phyloP scores from a whole-genome alignment of 1,284 basidiomycete genomes.

The Sanghuangporus sanghuang region DNA sequence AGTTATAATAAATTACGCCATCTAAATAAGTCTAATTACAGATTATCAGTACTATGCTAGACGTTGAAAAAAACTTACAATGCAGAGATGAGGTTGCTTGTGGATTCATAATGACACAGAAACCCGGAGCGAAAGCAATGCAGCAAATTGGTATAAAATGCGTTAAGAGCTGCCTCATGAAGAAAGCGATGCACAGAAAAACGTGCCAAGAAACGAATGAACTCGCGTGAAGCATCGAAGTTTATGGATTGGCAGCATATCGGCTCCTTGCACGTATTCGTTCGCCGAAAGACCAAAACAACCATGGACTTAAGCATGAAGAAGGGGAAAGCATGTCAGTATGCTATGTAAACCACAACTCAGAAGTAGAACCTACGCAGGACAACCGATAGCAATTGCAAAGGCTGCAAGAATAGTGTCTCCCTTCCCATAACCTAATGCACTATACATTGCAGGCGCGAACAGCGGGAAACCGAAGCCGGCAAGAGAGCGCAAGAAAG shows the following conservation, averaged over 20 bases:
- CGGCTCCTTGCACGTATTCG: constrained; percentile 35
- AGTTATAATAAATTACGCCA: too few species aligned
- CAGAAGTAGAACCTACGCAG: constrained; percentile 42
- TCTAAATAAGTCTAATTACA: too few species aligned
- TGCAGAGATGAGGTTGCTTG: too few species aligned
- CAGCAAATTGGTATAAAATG: too few species aligned
- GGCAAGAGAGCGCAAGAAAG: constrained; percentile 51
- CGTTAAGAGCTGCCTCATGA: too few species aligned
- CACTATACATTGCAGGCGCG: constrained; percentile 57
- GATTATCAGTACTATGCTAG: too few species aligned
- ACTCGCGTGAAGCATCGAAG: not conserved
- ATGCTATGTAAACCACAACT: not conserved
- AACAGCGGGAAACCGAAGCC: constrained; percentile 69
- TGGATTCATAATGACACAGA: too few species aligned
- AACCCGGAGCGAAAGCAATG: too few species aligned
- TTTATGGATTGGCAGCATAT: constrained; percentile 20
- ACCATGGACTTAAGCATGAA: constrained; percentile 34
- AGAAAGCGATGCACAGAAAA: too few species aligned
- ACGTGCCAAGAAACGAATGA: too few species aligned
- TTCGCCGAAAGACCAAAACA: constrained; percentile 52
- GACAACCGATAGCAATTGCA: constrained; percentile 56
- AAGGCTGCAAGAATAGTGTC: constrained; percentile 53
- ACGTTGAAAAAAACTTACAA: too few species aligned
- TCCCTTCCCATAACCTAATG: constrained; percentile 61
- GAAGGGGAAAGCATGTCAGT: not conserved